Base-by-base conservation (phyloP, 805 yeast genomes). In the Wickerhamiella siamensis region DNA sequence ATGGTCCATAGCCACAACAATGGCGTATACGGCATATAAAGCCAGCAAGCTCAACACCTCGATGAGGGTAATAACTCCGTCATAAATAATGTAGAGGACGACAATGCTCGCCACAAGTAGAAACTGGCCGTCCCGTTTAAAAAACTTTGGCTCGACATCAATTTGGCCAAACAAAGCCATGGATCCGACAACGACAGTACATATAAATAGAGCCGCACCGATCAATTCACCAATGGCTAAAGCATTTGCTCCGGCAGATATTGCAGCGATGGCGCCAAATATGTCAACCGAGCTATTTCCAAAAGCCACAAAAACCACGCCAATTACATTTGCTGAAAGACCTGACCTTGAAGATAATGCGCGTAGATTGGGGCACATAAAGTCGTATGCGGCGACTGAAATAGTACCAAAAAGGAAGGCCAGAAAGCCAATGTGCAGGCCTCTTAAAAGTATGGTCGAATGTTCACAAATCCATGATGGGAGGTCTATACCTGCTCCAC, bases 201-300 rank as follows among this genome's bases (percentile, higher is more conserved):
- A 69, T 15, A 87, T 74, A 54, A 91, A 86, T 36, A 81, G 73
- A 0, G 93, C 82, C 2, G 95, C 91, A 1, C 98, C 97, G 26
- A 86, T 61, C n/a, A 88, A 64, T 57, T 87, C 96, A 1, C 95
- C 91, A 5, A 88, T 61, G 0, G 97, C 96, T 55, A 88, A 63
- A 0, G 83, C 71, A 0, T 79, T 74, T 1, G 83, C 73, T n/a
- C 74, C 77, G 1, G 75, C 62, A 10, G 70, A 67, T 74, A 91
- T 72, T 3, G 96, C 94, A 38, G 79, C 77, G 56, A 76, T 83
- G 0, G 95, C 84, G 37, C 88, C 73, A 31, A 86, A 71, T 3
- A 88, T 75, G 58, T 88, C 98, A 0, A 96, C 95, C 0, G 93
- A 70, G 3, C 95, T 94, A 60, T 88, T 88, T 0, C 96, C 97